Evolutionary conservation across 176 grass and related monocot genomes (phyloP).

Genomic region (Oryza rufipogon): DNA sequence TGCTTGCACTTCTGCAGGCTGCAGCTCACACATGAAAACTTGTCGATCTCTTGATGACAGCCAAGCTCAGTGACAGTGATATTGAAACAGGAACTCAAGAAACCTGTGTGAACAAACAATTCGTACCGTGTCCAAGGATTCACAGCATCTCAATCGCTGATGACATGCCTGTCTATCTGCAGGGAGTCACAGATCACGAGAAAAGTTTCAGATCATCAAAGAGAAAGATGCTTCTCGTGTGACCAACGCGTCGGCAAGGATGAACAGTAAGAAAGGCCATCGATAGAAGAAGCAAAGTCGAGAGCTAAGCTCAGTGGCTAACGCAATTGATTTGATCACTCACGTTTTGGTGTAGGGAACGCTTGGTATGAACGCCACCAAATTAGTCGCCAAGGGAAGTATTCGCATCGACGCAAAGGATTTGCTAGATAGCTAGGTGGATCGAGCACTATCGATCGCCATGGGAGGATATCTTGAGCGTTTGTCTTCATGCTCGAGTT

Average conservation of each 20-base stretch:
- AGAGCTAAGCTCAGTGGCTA: neutral
- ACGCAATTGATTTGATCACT: neutral
- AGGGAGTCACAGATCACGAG: neutral
- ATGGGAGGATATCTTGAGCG: neutral
- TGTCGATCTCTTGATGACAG: neutral
- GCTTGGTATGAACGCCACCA: slow-evolving; percentile 21
- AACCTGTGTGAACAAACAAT: neutral
- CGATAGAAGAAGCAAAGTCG: neutral
- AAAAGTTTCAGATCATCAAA: neutral
- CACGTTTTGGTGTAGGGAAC: neutral
- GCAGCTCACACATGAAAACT: neutral
- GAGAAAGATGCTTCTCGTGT: neutral
- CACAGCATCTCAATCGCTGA: neutral
- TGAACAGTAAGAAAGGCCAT: neutral
- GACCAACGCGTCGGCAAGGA: neutral
- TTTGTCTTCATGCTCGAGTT: slow-evolving; percentile 4
- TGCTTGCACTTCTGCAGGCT: neutral
- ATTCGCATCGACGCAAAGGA: slow-evolving; percentile 41
- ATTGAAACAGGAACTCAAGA: neutral
- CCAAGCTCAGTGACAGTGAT: neutral
- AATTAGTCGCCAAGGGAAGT: neutral
- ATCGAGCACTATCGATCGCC: slow-evolving; percentile 5
- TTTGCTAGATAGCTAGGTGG: slow-evolving; percentile 17
- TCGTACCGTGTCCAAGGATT: slow-evolving; percentile 11
- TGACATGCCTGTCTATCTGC: neutral